Percentiles rank a stretch among this genome's conserved stretches.
Conservation (phyloP, 768 basidiomycete genomes). For the Pulveroboletus sp. region DNA sequence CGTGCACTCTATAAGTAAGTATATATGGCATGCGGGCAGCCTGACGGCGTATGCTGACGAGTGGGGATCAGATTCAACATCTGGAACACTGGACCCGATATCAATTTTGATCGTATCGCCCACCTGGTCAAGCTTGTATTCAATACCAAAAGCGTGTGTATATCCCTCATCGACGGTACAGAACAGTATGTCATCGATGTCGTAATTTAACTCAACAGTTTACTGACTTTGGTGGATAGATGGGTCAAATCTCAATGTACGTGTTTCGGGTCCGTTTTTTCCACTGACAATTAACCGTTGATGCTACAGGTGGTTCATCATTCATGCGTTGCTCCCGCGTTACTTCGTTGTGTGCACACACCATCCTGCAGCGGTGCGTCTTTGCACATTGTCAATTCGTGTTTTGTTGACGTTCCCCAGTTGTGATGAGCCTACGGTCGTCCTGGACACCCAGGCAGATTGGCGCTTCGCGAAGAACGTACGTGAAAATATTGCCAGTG, state of each 20-base stretch:
- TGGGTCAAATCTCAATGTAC: slow-evolving; percentile 91
- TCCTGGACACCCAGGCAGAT: slow-evolving; percentile 74
- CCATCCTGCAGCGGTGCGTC: slow-evolving; percentile 69
- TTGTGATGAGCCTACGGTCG: slow-evolving; percentile 82
- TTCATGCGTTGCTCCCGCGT: slow-evolving; percentile 46
- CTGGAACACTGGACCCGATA: slow-evolving; percentile 79
- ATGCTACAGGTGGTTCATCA: slow-evolving; percentile 42
- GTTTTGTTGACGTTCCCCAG: slow-evolving; percentile 33
- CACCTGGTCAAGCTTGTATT: slow-evolving; percentile 93
- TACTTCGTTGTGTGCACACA: slow-evolving; percentile 78
- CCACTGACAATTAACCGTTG: background rate
- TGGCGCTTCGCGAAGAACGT: slow-evolving; percentile 90
- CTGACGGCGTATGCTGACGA: slow-evolving; percentile 1
- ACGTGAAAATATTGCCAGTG: slow-evolving; percentile 21
- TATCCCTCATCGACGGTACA: slow-evolving; percentile 78
- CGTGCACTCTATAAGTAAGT: slow-evolving; percentile 80
- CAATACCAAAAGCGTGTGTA: slow-evolving; percentile 78
- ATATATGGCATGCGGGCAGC: background rate
- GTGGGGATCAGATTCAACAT: slow-evolving; percentile 72
- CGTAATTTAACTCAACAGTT: background rate
- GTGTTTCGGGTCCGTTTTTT: slow-evolving; percentile 18
- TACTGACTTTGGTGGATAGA: slow-evolving; percentile 34
- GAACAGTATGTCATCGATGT: slow-evolving; percentile 58
- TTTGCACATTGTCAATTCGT: background rate
- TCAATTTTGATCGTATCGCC: slow-evolving; percentile 91